Evolutionary conservation across 1,284 basidiomycete species (phyloP), one percentile per base, ranked within the genome.

Genomic region (Ceratobasidium sp.): DNA sequence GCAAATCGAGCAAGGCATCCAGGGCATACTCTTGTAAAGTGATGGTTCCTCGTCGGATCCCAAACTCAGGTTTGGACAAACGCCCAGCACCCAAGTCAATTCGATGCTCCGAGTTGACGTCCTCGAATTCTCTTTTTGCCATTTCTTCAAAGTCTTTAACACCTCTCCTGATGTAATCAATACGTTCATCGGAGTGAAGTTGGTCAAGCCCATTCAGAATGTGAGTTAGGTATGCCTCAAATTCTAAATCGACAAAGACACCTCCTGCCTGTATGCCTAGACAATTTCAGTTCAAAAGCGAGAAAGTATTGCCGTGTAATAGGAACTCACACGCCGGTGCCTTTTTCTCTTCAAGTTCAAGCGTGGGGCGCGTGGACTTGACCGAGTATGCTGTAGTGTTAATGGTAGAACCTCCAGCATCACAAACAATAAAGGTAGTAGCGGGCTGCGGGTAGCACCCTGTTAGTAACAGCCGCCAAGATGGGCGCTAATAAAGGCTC

Each of bases 371-470:
- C 15, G 12, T 60, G 13, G n/a, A n/a, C 12, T n/a, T 65, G 50
- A 57, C 60, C 6, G 10, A 27, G 42, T 71, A 71, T n/a, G 56
- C n/a, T 12, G 70, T 70, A 6, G 47, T 69, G 40, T 71, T 68
- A 22, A 70, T 47, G 10, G 70, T 71, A 12, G 42, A 64, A 3
- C 70, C 70, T 15, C 70, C 70, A 8, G 68, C 68, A 54, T 71
- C 70, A 0, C 42, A 52, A 7, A 71, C 68, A 34, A 45, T 27
- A 42, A 71, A 69, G 12, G 31, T 69, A 5, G 22, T n/a, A 22
- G 49, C 56, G 15, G 40, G 12, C 20, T 45, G 32, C 25, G 12
- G n/a, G n/a, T n/a, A 15, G 8, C 8, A 22, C 8, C 38, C 20
- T 10, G n/a, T 10, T 45, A 20, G 17, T 10, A 47, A 10, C 8